phyloP scores from a whole-genome alignment of 169 alveolate species.

The Eimeria sp. region DNA sequence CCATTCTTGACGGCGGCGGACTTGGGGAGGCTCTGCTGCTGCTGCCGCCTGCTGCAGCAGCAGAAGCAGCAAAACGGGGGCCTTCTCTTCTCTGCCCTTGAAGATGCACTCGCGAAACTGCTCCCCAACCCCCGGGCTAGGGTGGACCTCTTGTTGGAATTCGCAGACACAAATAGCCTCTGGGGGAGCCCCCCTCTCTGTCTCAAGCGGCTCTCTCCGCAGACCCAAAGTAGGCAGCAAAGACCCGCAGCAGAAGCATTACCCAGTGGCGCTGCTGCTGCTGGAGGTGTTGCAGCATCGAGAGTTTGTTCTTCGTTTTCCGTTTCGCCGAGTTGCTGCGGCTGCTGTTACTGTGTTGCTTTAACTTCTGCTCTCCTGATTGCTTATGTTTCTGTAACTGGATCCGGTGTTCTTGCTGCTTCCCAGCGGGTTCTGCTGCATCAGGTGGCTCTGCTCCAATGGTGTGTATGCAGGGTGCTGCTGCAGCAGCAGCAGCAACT shows the following conservation, averaged over 20 bases:
- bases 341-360: neutral
- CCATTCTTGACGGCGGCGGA: neutral
- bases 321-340: neutral
- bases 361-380: neutral
- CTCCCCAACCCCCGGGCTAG: neutral
- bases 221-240: neutral
- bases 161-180: neutral
- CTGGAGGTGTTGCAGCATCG: neutral
- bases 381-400: neutral
- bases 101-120: neutral
- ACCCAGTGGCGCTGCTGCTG: neutral
- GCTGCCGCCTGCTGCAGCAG: conserved; percentile 41
- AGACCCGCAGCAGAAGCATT: neutral
- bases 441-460: neutral
- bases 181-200: neutral
- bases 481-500: neutral
- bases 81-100: neutral
- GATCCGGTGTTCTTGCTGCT: neutral
- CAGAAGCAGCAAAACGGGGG: conserved; percentile 27
- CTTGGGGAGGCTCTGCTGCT: conserved; percentile 18
- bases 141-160: neutral
- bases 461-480: neutral
- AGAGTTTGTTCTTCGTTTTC: neutral
- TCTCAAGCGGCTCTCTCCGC: neutral
- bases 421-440: conserved; percentile 3